phyloP scores from a whole-genome alignment of 768 basidiomycete species.

The Suillus occidentalis region DNA sequence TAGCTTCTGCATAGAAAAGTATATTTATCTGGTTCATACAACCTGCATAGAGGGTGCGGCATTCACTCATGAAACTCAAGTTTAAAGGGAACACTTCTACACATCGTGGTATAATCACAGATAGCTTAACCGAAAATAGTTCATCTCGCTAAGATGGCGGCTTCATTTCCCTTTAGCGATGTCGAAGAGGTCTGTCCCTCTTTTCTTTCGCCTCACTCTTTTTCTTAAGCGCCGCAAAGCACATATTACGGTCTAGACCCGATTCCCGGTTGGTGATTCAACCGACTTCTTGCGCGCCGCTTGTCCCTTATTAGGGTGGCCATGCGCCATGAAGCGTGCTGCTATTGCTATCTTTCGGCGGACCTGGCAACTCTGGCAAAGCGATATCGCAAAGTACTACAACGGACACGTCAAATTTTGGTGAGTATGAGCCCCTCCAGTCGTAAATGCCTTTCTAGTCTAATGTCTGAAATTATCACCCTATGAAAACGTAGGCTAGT shows the following conservation, averaged over 20 bases:
- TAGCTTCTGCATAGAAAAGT: neutral
- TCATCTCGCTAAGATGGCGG: neutral
- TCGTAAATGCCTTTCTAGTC: neutral
- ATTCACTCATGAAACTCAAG: neutral
- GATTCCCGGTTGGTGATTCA: neutral
- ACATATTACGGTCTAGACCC: constrained; percentile 1
- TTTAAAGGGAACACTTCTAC: neutral
- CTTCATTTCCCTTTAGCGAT: constrained; percentile 1
- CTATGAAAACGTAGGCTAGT: neutral
- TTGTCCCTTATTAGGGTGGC: neutral
- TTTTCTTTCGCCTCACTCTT: constrained; percentile 3
- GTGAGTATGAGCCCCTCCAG: neutral
- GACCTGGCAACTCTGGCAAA: neutral
- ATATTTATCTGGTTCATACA: neutral
- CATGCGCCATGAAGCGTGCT: neutral
- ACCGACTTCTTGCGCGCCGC: constrained; percentile 3
- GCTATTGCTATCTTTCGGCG: neutral
- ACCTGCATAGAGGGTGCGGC: neutral
- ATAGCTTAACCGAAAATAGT: neutral
- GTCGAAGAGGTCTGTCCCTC: neutral
- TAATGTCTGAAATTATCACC: neutral
- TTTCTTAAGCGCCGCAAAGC: neutral
- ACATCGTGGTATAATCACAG: neutral
- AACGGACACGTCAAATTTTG: neutral
- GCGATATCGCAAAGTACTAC: neutral